Percentiles rank a stretch among this genome's conserved stretches.
Evolutionary conservation across 1,284 basidiomycete species (phyloP).

Genomic region (Athelia sp.): DNA sequence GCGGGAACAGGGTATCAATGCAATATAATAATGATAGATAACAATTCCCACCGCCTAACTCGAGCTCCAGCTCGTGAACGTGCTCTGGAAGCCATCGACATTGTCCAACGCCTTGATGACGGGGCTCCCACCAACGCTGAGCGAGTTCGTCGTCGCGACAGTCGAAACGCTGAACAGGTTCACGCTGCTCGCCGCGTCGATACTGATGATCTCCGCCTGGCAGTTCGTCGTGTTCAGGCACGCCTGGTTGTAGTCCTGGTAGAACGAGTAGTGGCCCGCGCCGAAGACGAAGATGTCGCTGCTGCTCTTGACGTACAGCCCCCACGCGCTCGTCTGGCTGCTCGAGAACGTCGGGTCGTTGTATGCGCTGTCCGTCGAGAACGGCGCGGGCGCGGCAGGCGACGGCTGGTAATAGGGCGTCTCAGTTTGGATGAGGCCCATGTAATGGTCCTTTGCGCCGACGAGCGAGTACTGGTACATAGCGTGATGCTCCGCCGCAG

Average conservation of each 20-base stretch:
- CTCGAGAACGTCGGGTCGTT: conserved; percentile 48
- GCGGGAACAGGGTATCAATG: too few relatives aligned
- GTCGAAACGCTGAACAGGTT: conserved; percentile 53
- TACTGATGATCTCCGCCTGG: conserved; percentile 45
- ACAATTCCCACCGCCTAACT: too few relatives aligned
- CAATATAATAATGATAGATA: too few relatives aligned
- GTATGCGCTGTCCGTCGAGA: conserved; percentile 40
- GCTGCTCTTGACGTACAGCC: conserved; percentile 47
- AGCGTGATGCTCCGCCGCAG: conserved; percentile 62
- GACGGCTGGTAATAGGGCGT: conserved; percentile 64
- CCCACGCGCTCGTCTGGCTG: conserved; percentile 47
- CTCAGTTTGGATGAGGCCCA: conserved; percentile 71
- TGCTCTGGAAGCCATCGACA: conserved; percentile 48
- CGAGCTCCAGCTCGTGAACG: conserved; percentile 35
- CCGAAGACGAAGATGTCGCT: conserved; percentile 62
- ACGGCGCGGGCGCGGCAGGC: conserved; percentile 55
- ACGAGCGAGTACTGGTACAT: conserved; percentile 66
- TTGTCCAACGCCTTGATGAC: conserved; percentile 42
- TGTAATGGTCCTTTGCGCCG: conserved; percentile 62
- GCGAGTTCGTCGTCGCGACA: conserved; percentile 43
- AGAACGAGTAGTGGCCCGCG: conserved; percentile 56
- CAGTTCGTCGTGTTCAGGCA: conserved; percentile 44
- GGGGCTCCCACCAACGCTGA: conserved; percentile 40
- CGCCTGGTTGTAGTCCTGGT: conserved; percentile 43
- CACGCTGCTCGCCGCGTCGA: conserved; percentile 38